phyloP scores from a whole-genome alignment of 2,329 filamentous ascomycete genomes.

The Blastomyces gilchristii region DNA sequence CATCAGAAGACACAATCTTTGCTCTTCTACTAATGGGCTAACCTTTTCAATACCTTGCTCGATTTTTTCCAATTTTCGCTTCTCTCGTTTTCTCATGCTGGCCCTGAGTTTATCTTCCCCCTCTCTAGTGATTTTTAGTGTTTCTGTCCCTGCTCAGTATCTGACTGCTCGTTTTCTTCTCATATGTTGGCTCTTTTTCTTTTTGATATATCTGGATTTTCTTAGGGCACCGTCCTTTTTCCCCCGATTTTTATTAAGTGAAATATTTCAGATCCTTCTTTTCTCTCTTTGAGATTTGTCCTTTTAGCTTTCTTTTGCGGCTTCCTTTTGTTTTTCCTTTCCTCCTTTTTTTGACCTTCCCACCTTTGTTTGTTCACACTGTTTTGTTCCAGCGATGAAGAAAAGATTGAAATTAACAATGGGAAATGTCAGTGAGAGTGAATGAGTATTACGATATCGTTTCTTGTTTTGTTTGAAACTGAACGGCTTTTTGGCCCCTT shows the following conservation, averaged over 20 bases:
- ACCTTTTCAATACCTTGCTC: neutral
- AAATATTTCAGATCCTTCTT: neutral
- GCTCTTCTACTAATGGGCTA: slow-evolving; percentile 26
- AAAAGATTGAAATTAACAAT: slow-evolving; percentile 10
- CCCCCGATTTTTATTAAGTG: neutral
- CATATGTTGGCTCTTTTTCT: slow-evolving; percentile 7
- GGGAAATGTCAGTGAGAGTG: slow-evolving; percentile 4
- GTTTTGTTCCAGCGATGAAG: slow-evolving; percentile 9
- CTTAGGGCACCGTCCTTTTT: neutral
- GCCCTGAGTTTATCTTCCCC: slow-evolving; percentile 3
- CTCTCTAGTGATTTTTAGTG: slow-evolving; percentile 14
- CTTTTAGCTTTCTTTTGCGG: neutral
- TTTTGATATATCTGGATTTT: slow-evolving; percentile 6
- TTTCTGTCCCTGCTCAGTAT: slow-evolving; percentile 14
- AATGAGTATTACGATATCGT: slow-evolving; percentile 1
- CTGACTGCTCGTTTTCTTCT: slow-evolving; percentile 12
- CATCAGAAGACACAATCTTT: slow-evolving; percentile 35
- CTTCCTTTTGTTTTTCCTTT: slow-evolving; percentile 7
- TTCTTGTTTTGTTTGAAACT: neutral
- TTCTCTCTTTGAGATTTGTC: slow-evolving; percentile 4
- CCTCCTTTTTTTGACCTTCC: neutral
- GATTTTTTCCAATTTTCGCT: slow-evolving; percentile 10
- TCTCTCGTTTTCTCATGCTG: slow-evolving; percentile 9
- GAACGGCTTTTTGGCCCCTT: neutral
- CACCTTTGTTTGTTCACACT: neutral